Evolutionary conservation across 345 rosid genomes (phyloP), one percentile per base, ranked within the genome.

Genomic region (Eucalyptus caleyi): DNA sequence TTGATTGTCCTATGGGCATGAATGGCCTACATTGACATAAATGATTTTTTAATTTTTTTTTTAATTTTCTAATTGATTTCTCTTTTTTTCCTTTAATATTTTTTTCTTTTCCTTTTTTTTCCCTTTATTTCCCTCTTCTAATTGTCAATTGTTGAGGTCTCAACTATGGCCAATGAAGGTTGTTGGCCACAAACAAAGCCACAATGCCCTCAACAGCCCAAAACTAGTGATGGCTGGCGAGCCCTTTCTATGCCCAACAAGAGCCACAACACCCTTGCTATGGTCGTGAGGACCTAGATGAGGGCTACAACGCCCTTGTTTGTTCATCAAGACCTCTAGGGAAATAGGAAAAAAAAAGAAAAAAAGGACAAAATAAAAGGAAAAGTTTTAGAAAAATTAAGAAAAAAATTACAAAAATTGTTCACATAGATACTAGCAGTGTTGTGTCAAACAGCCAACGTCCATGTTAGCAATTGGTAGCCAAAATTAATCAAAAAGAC

Each of bases 361-460:
- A 50, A 5, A 59, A 59, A 0, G 5, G 11, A 5, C 5, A 26
- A 5, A 60, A 1, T 27, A 51, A 51, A 51, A 2, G 7, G 6
- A 11, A 60, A 60, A 26, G 15, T 26, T 60, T 30, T 6, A 4
- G 8, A 3, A 60, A 26, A 26, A 26, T 6, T 60, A 26, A 5
- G 2, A 40, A 40, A 44, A 47, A 47, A 47, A 47, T 47, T 47
- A 47, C 49, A 62, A 62, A 62, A 62, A 62, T 30, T 62, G 3
- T 27, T 62, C 3, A 62, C 5, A 2, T 62, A 6, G 8, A 14
- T 8, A 13, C 4, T 30, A 13, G 15, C 3, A 3, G 9, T 60
- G 15, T 14, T 8, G 4, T 27, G n/a, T 27, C 0, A 0, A 4
- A 60, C 2, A 27, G 0, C 16, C 16, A 60, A 23, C 4, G 2